A percentile compares a stretch with the other conserved stretches of the same genome.
These are phyloP conservation scores for Stevia rebaudiana DNA, from an alignment of 140 eudicot species.

Conservation along the genomic window DNA sequence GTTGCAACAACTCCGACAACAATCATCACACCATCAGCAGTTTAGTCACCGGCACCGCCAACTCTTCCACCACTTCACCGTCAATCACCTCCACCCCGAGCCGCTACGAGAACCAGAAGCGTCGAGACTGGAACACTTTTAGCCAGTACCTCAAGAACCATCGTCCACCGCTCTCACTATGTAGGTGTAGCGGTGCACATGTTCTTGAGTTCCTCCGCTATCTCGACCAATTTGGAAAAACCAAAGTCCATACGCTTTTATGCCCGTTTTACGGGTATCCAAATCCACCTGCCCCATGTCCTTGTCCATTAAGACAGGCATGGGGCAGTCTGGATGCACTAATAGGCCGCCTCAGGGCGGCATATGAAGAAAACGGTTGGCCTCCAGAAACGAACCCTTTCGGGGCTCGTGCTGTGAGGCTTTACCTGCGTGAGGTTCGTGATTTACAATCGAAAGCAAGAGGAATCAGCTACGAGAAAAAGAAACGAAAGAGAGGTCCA, in stretches of 20 bases:
- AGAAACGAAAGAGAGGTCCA: constrained; percentile 71
- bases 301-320: constrained; percentile 82
- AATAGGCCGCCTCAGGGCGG: constrained; percentile 79
- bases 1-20: constrained; percentile 37
- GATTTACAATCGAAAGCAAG: constrained; percentile 84
- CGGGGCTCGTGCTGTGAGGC: constrained; percentile 87
- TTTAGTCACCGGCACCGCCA: constrained; percentile 23
- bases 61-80: constrained; percentile 23
- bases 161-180: constrained; percentile 72
- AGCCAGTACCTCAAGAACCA: constrained; percentile 82
- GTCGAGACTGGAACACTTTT: constrained; percentile 93
- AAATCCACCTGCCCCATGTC: constrained; percentile 87
- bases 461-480: constrained; percentile 83
- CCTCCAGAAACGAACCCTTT: constrained; percentile 76
- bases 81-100: constrained; percentile 47
- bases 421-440: constrained; percentile 78
- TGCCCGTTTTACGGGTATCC: constrained; percentile 89
- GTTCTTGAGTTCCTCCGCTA: constrained; percentile 82
- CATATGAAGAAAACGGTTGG: constrained; percentile 82
- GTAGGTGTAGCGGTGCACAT: constrained; percentile 91
- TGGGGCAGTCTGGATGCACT: constrained; percentile 92
- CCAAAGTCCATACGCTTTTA: constrained; percentile 61
- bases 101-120: constrained; percentile 87
- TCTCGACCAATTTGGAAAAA: constrained; percentile 86
- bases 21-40: constrained; percentile 16